Conservation (phyloP, 1,139 yeast genomes). For the Geotrichum citri-aurantii region DNA sequence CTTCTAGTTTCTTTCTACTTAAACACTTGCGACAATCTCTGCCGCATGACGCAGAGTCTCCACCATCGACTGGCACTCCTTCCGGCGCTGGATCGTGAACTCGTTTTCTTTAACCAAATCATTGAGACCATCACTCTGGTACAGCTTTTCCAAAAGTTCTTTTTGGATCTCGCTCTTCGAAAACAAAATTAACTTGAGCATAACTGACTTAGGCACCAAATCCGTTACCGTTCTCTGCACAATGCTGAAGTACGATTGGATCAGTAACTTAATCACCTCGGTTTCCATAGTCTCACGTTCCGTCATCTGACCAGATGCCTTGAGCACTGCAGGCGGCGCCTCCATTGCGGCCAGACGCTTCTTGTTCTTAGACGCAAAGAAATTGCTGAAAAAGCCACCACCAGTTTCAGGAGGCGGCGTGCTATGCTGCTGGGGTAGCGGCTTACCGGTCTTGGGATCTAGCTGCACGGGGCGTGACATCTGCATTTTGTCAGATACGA, state of each 20-base stretch:
- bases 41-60: conserved; percentile 85
- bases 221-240: conserved; percentile 93
- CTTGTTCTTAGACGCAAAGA: conserved; percentile 87
- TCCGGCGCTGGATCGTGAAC: conserved; percentile 85
- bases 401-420: conserved; percentile 22
- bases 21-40: conserved; percentile 65
- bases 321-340: conserved; percentile 90
- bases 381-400: conserved; percentile 89
- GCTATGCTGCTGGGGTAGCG: conserved; percentile 25
- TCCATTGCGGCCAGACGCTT: conserved; percentile 94
- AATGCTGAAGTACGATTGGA: conserved; percentile 81
- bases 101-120: conserved; percentile 90
- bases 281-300: conserved; percentile 96
- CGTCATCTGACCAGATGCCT: conserved; percentile 94
- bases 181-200: conserved; percentile 68
- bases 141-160: conserved; percentile 80
- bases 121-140: conserved; percentile 70
- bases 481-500: conserved; percentile 83
- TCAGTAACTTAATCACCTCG: conserved; percentile 88
- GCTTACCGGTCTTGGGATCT: conserved; percentile 91
- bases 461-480: conserved; percentile 74
- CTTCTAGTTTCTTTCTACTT: conserved; percentile 8
- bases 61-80: conserved; percentile 91
- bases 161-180: conserved; percentile 90
- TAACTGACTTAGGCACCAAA: conserved; percentile 88